Evolutionary conservation across 78 protist species (phyloP).

Genomic region (Cyanophora paradoxa): DNA sequence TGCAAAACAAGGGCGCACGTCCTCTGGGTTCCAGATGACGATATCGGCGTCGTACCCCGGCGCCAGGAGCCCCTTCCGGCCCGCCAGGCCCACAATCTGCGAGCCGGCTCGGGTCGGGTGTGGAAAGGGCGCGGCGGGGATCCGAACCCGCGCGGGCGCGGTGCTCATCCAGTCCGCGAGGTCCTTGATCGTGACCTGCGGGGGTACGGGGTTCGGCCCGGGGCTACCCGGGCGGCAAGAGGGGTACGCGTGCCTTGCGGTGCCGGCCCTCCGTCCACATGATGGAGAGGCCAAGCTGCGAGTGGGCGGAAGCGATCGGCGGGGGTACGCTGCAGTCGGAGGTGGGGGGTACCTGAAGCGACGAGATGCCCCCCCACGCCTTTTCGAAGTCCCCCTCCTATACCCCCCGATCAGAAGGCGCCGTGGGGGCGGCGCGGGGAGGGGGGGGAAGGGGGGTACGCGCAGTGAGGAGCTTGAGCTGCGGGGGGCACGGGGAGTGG

Average conservation of each 20-base stretch:
- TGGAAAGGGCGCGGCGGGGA: too few species aligned
- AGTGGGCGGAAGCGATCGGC: too few species aligned
- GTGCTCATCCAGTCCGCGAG: conserved; percentile 18
- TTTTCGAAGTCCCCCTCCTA: conserved; percentile 47
- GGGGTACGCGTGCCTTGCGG: too few species aligned
- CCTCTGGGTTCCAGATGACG: conserved; percentile 43
- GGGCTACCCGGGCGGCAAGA: too few species aligned
- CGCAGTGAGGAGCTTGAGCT: conserved; percentile 26
- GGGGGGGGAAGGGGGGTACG: too few species aligned
- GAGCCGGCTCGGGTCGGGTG: too few species aligned
- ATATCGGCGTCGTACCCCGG: conserved; percentile 61
- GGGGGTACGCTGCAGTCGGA: too few species aligned
- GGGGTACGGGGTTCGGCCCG: too few species aligned
- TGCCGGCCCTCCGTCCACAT: conserved; percentile 29
- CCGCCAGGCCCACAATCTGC: conserved; percentile 26
- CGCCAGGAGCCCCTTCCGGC: conserved; percentile 42
- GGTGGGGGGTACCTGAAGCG: too few species aligned
- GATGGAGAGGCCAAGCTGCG: conserved; percentile 39
- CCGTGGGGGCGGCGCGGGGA: too few species aligned
- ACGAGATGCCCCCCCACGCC: conserved; percentile 51
- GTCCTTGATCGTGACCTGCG: background rate
- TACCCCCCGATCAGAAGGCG: too few species aligned
- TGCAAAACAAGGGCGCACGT: background rate
- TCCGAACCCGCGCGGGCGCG: conserved; percentile 31
- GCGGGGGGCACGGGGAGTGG: conserved; percentile 52